Percentiles rank a stretch among this genome's conserved stretches.
Conservation (phyloP, 1,284 basidiomycete species). For the Austroboletus niveus region DNA sequence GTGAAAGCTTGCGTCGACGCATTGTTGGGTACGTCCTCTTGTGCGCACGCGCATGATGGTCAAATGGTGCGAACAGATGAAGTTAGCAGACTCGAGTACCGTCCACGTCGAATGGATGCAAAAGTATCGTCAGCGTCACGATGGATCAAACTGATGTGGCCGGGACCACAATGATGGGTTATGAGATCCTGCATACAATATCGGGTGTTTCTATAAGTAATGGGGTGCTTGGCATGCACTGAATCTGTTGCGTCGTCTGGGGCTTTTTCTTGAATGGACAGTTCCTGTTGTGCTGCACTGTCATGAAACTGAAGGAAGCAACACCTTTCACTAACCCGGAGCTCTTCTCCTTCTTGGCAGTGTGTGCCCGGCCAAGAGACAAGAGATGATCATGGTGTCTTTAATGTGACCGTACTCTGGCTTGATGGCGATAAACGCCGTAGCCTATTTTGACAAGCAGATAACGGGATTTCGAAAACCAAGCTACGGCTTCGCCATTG, state of each 20-base stretch:
- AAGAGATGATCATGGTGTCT: not conserved
- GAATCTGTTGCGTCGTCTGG: too few species aligned
- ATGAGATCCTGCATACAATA: too few species aligned
- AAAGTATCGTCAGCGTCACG: not conserved
- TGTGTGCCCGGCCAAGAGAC: slow-evolving; percentile 5
- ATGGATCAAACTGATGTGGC: too few species aligned
- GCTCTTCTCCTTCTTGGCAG: not conserved
- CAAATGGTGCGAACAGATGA: slow-evolving; percentile 13
- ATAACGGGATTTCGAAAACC: not conserved
- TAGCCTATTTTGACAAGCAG: not conserved
- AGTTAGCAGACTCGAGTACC: slow-evolving; percentile 2
- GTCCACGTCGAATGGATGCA: slow-evolving; percentile 20
- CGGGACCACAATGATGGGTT: too few species aligned
- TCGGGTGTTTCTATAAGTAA: too few species aligned
- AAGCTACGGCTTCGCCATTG: not conserved
- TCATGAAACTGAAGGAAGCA: not conserved
- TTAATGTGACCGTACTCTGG: not conserved
- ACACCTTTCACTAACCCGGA: not conserved
- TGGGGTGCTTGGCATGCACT: too few species aligned
- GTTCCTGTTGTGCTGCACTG: too few species aligned
- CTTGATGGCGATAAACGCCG: slow-evolving; percentile 1
- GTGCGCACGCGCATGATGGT: not conserved
- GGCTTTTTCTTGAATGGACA: too few species aligned
- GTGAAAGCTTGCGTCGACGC: slow-evolving; percentile 25
- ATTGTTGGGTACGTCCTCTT: slow-evolving; percentile 18